phyloP scores from a whole-genome alignment of 768 basidiomycete genomes.

The Leccinum imitatum region DNA sequence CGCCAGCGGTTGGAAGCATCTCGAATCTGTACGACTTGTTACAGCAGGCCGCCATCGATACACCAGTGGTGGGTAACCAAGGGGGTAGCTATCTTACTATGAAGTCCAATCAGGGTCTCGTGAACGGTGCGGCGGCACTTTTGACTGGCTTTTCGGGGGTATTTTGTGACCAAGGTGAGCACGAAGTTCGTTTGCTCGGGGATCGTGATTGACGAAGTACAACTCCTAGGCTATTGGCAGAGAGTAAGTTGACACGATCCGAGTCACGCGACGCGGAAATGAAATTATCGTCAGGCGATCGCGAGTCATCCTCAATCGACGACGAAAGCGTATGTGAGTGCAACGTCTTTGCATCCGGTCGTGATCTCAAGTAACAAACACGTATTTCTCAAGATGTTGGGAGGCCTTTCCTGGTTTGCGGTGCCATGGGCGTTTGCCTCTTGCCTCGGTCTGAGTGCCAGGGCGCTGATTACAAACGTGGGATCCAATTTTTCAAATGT shows the following conservation, averaged over 20 bases:
- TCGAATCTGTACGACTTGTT: slow-evolving; percentile 48
- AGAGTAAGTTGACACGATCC: slow-evolving; percentile 28
- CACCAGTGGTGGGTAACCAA: slow-evolving; percentile 49
- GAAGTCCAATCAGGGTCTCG: slow-evolving; percentile 48
- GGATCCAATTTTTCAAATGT: not conserved
- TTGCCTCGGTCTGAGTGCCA: slow-evolving; percentile 44
- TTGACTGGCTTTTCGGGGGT: slow-evolving; percentile 46
- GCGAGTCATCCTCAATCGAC: slow-evolving; percentile 51
- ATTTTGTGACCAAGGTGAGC: slow-evolving; percentile 49
- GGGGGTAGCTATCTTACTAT: slow-evolving; percentile 56
- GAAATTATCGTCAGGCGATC: slow-evolving; percentile 38
- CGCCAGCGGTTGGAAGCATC: slow-evolving; percentile 39
- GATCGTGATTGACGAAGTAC: not conserved
- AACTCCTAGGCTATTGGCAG: slow-evolving; percentile 50
- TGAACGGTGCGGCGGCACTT: slow-evolving; percentile 40
- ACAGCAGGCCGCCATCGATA: slow-evolving; percentile 41
- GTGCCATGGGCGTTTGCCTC: slow-evolving; percentile 54
- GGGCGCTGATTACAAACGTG: slow-evolving; percentile 35
- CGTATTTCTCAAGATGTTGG: slow-evolving; percentile 42
- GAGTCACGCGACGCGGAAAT: not conserved
- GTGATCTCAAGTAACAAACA: not conserved
- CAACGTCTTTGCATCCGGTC: too few species aligned
- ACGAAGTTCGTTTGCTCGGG: not conserved
- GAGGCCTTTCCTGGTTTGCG: slow-evolving; percentile 57
- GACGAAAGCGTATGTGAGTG: slow-evolving; percentile 49